Percentiles rank a stretch among this genome's conserved stretches.
phyloP scores from a whole-genome alignment of 257 asterid species.

The Schizonepeta tenuifolia region DNA sequence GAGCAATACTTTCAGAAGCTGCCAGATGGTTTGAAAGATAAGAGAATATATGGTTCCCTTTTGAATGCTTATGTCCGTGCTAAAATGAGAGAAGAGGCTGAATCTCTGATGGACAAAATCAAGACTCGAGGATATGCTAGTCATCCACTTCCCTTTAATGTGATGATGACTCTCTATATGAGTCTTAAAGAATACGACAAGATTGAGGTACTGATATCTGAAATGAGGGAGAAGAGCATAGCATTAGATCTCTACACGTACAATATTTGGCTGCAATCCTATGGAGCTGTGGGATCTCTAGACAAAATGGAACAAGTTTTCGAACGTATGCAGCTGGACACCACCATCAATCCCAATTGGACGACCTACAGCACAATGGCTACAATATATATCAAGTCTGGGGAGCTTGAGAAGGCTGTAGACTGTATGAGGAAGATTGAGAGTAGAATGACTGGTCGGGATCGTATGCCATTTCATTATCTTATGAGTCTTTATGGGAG shows the following conservation, averaged over 20 bases:
- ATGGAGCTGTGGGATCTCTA: constrained; percentile 61
- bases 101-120: constrained; percentile 66
- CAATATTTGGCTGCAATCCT: constrained; percentile 78
- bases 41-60: constrained; percentile 79
- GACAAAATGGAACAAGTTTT: constrained; percentile 77
- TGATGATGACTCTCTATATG: constrained; percentile 90
- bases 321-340: constrained; percentile 64
- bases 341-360: constrained; percentile 72
- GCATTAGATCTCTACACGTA: constrained; percentile 67
- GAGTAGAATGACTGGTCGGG: constrained; percentile 64
- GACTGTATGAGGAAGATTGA: constrained; percentile 67
- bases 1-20: constrained; percentile 69
- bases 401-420: constrained; percentile 61
- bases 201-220: constrained; percentile 60
- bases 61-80: constrained; percentile 76
- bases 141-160: constrained; percentile 75
- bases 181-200: constrained; percentile 59
- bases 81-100: constrained; percentile 73
- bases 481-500: constrained; percentile 76
- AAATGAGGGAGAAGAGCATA: constrained; percentile 67
- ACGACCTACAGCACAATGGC: constrained; percentile 92
- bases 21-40: constrained; percentile 77
- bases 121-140: constrained; percentile 59
- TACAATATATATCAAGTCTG: constrained; percentile 59
- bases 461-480: constrained; percentile 74